Base-by-base conservation (phyloP, 129 eudicot genomes). In the Pulicaria dysenterica region DNA sequence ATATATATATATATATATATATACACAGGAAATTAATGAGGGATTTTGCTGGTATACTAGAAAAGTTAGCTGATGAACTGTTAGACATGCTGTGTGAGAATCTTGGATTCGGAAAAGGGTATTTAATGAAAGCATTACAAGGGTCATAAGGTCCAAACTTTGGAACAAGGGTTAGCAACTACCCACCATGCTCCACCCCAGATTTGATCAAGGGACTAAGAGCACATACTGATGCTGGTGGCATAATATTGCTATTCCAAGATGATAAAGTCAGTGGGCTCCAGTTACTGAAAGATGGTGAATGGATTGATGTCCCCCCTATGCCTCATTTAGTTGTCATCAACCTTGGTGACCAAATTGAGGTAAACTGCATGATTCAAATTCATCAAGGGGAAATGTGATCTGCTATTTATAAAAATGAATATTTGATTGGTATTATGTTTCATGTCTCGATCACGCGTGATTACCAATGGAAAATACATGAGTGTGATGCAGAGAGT, bases 201-300 rank as follows among this genome's bases (percentile, higher is more conserved):
- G 84, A 85, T 53, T 64, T 83, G 46, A 83, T 88, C 73, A 88
- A 85, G 76, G 95, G 95, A 9, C 90, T 85, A 2, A 68, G 95
- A 75, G 90, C 87, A 40, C 95, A 88, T 79, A 85, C 86, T 2
- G 86, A 87, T 74, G 94, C 94, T 38, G 94, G 93, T 55, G 89
- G 93, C 80, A 79, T 87, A 43, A 82, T 87, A 67, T 64, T 87
- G 58, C 87, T 87, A 7, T 87, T 87, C 78, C 89, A 87, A 62
- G 93, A 87, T 67, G 89, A 82, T 64, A 82, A 77, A 69, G 89
- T 87, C 42, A 80, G 89, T 15, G 89, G 93, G 13, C 93, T 84
- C 56, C 93, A 85, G 66, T 86, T 85, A 14, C 94, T 85, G 38
- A 85, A 88, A 72, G 88, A 82, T 38, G 88, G 81, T 11, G 58